Evolutionary conservation across 106 monocot species (phyloP).

Genomic region (Amphibolis antarctica): DNA sequence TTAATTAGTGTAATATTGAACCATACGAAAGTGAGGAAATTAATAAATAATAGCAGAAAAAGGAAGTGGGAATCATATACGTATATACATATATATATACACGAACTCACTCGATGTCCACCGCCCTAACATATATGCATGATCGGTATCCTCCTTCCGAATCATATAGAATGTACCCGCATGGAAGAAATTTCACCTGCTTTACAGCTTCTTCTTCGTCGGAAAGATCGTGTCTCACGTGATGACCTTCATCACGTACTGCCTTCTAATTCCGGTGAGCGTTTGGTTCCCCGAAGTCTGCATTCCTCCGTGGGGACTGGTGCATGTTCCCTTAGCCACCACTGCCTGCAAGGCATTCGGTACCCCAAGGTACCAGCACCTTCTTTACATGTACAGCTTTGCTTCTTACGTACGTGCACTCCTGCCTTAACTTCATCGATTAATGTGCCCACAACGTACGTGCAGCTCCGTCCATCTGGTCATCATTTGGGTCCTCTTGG

Average conservation of each 20-base stretch:
- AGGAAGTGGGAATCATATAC: no score
- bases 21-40: no score
- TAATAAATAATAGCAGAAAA: no score
- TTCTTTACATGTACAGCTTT: not conserved
- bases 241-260: slow-evolving; percentile 54
- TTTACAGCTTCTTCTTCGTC: slow-evolving; percentile 69
- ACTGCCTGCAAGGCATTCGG: slow-evolving; percentile 50
- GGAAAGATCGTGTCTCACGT: slow-evolving; percentile 36
- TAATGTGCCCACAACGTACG: no score
- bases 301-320: slow-evolving; percentile 54
- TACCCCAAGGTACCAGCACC: slow-evolving; percentile 58
- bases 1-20: no score
- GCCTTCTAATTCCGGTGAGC: slow-evolving; percentile 41
- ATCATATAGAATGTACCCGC: slow-evolving; percentile 38
- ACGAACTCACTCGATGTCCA: no score
- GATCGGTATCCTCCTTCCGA: not conserved
- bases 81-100: not conserved
- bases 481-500: slow-evolving; percentile 57
- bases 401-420: not conserved
- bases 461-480: slow-evolving; percentile 56
- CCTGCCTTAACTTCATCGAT: not conserved
- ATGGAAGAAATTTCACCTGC: slow-evolving; percentile 42
- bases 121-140: not conserved
- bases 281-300: slow-evolving; percentile 48
- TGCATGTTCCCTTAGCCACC: slow-evolving; percentile 46